Base-by-base conservation (phyloP, 139 green algal genomes). In the Picochlorum sp. region DNA sequence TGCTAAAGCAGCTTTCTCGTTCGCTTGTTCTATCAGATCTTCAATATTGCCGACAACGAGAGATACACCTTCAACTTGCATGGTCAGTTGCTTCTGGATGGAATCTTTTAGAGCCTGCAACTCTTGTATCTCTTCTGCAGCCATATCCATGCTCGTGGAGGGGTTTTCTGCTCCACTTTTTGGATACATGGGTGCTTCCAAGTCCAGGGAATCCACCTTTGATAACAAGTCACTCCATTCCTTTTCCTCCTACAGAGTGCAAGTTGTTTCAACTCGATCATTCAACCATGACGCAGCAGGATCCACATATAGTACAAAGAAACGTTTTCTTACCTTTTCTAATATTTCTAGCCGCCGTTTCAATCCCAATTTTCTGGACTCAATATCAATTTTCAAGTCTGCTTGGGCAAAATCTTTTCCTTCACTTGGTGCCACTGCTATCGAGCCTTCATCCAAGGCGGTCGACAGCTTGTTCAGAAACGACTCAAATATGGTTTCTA, bases 11-110 rank as follows among this genome's bases (percentile, higher is more conserved):
- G 65, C 65, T 16, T 29, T 63, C 20, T 45, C 49, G 31, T 64
- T 68, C 18, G 72, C 72, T 1, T 37, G 61, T 26, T 64, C 58
- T 44, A 80, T 72, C 44, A 80, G 41, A 41, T 75, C 63, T 37
- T 75, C 69, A 49, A 79, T 61, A 51, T 77, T 67, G 13, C 45
- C 58, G 39, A 79, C 69, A 63, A 80, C 49, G 25, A 66, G 63
- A 31, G 56, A 80, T 39, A 78, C 45, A 25, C 72, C 72, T 41
- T 80, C 72, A n/a, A 76, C 70, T 63, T 79, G 72, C 44, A 78
- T 70, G 5, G 56, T 62, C 12, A 78, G 28, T 31, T 55, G 45
- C 16, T 63, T 50, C 32, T 79, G 69, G 13, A 76, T 33, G 16
- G 57, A 63, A 9, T n/a, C 50, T 14, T 63, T 52, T 25, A 64